phyloP scores from a whole-genome alignment of 257 asterid species.

The Ligustrum vulgare region DNA sequence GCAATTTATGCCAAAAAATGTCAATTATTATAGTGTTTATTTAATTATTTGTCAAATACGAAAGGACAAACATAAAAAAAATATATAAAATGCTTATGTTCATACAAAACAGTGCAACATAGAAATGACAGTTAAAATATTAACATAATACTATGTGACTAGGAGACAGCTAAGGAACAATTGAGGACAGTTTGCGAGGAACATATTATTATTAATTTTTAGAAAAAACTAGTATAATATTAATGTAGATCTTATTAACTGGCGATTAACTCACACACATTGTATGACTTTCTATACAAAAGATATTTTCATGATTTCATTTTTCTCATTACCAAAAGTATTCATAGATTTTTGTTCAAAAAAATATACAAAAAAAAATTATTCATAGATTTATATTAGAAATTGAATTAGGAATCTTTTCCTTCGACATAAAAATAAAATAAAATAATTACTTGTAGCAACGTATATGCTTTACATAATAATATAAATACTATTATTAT shows the following conservation, averaged over 20 bases:
- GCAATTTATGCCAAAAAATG: background rate
- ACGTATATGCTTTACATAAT: too few species aligned
- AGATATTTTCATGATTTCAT: background rate
- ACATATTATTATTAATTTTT: background rate
- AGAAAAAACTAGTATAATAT: background rate
- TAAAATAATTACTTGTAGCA: too few species aligned
- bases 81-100: background rate
- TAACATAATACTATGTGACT: background rate
- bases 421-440: background rate
- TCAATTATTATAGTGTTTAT: background rate
- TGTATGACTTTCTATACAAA: background rate
- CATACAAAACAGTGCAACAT: background rate
- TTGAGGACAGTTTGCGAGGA: background rate
- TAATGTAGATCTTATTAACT: background rate
- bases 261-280: background rate
- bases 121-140: conserved; percentile 1
- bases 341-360: background rate
- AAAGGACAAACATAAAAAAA: background rate
- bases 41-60: background rate
- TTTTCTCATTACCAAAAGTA: background rate
- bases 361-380: too few species aligned
- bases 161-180: background rate
- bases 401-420: background rate
- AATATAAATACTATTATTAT: too few species aligned
- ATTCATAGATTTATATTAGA: background rate